Percentiles rank a stretch among this genome's conserved stretches.
Conservation (phyloP, 1,284 basidiomycete species). For the Microbotryum silenes-acaulis region DNA sequence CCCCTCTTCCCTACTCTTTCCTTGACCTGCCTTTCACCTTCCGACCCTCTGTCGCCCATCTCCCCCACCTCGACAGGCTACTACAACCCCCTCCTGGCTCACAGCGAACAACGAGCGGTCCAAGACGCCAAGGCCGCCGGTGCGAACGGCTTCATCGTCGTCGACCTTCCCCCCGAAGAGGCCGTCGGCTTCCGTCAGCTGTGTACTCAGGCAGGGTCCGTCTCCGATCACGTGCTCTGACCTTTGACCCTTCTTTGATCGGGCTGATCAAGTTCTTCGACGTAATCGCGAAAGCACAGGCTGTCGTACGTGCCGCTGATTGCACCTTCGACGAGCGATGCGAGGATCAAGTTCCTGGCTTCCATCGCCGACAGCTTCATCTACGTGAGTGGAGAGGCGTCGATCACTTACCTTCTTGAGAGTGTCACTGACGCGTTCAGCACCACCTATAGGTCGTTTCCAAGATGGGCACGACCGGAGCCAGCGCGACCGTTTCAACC, state of each 20-base stretch:
- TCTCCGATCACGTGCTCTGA: conserved; percentile 24
- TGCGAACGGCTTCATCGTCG: conserved; percentile 95
- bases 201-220: conserved; percentile 70
- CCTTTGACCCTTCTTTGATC: background rate
- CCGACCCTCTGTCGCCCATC: background rate
- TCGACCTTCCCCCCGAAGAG: conserved; percentile 96
- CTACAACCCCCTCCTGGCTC: conserved; percentile 90
- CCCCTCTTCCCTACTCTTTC: background rate
- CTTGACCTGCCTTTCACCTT: background rate
- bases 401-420: background rate
- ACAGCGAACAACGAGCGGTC: conserved; percentile 89
- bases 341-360: conserved; percentile 81
- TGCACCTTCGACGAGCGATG: conserved; percentile 82
- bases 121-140: conserved; percentile 79
- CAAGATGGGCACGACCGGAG: conserved; percentile 97
- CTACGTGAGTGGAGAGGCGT: conserved; percentile 54
- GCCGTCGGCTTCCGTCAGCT: conserved; percentile 81
- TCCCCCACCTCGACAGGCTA: conserved; percentile 56
- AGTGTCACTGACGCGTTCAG: background rate
- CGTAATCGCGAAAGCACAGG: conserved; percentile 44
- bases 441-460: conserved; percentile 38
- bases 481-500: conserved; percentile 57
- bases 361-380: conserved; percentile 95
- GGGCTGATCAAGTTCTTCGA: background rate
- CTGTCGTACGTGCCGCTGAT: conserved; percentile 95